Evolutionary conservation across 176 grass and related monocot genomes (phyloP).

Genomic region (Saccharum spontaneum): DNA sequence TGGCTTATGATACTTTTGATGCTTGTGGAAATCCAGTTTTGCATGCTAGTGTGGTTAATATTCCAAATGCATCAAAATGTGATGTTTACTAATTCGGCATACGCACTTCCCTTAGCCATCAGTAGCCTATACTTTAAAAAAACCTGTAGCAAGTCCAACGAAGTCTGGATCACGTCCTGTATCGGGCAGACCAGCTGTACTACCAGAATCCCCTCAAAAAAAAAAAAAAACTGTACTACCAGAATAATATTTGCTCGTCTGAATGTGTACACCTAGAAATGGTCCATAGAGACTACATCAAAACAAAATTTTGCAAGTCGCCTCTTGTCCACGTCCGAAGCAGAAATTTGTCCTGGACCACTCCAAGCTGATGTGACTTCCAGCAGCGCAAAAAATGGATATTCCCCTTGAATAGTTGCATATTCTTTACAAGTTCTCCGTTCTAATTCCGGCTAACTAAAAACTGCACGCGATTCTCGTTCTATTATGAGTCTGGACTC

Average conservation of each 20-base stretch:
- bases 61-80: not conserved
- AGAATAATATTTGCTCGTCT: not conserved
- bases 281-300: not conserved
- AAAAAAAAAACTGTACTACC: not conserved
- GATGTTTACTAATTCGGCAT: not conserved
- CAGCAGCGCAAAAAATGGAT: conserved; percentile 20
- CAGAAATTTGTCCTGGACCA: not conserved
- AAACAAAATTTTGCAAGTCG: not conserved
- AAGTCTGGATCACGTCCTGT: not conserved
- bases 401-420: not conserved
- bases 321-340: not conserved
- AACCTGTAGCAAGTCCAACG: not conserved
- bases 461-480: not conserved
- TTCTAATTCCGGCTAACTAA: not conserved
- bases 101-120: not conserved
- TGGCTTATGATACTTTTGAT: not conserved
- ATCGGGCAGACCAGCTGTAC: not conserved
- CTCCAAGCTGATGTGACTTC: not conserved
- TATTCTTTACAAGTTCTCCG: not conserved
- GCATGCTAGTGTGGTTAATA: not conserved
- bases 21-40: not conserved
- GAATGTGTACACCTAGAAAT: not conserved
- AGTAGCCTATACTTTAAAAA: not conserved
- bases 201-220: no score
- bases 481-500: not conserved